A percentile compares a stretch with the other conserved stretches of the same genome.
Conservation (phyloP, 257 asterid genomes). For the Solanum stenotomum region DNA sequence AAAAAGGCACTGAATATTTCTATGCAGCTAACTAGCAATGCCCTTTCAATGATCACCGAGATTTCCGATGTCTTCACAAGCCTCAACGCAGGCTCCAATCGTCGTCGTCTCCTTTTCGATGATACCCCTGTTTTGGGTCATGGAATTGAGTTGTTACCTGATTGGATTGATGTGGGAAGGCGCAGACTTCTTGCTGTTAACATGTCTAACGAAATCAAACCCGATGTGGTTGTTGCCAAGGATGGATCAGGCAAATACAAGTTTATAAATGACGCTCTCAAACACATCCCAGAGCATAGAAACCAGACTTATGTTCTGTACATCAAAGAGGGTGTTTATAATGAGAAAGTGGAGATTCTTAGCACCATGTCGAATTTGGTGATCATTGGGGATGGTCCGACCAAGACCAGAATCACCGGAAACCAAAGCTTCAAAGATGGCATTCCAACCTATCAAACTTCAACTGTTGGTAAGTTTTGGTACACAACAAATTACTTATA, state of each 20-base stretch:
- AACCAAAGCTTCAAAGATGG: conserved; percentile 33
- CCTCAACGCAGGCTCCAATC: conserved; percentile 22
- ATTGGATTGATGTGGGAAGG: conserved; percentile 6
- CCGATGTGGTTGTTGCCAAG: conserved; percentile 48
- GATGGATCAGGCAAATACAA: conserved; percentile 47
- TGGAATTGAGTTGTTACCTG: conserved; percentile 9
- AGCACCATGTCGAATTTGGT: conserved; percentile 18
- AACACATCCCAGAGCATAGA: conserved; percentile 15
- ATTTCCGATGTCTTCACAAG: conserved; percentile 35
- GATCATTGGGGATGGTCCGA: conserved; percentile 58
- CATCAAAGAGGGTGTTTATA: conserved; percentile 49
- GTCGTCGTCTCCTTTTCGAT: conserved; percentile 42
- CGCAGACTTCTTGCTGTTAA: conserved; percentile 24
- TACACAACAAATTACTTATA: not conserved
- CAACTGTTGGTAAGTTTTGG: conserved; percentile 40
- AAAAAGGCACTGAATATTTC: conserved; percentile 27
- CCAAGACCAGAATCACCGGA: conserved; percentile 46
- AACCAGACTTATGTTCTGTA: conserved; percentile 29
- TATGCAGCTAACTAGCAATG: conserved; percentile 69
- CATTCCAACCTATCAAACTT: conserved; percentile 30
- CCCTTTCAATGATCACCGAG: conserved; percentile 79
- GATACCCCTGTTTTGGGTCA: conserved; percentile 16
- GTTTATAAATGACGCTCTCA: conserved; percentile 46
- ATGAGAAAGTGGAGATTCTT: conserved; percentile 26
- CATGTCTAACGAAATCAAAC: not conserved